Conservation (phyloP, 73 alveolate genomes). For the Paramecium biaurelia region DNA sequence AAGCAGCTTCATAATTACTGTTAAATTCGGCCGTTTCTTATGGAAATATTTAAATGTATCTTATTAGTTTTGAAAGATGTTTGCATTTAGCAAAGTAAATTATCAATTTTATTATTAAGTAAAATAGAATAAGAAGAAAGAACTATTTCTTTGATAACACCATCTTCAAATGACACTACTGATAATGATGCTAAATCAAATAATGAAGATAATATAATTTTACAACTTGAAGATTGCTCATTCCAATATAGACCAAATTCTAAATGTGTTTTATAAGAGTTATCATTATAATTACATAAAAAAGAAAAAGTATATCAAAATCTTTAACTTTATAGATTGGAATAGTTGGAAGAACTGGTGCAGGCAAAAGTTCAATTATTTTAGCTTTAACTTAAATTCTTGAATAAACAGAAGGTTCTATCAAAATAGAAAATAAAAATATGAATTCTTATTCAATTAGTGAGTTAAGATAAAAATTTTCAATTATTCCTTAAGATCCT, state of each 20-base stretch:
- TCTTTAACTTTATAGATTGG: slow-evolving; percentile 68
- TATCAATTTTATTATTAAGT: background rate
- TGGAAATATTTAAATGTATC: background rate
- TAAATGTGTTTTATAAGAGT: background rate
- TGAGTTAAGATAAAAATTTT: slow-evolving; percentile 75
- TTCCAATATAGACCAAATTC: slow-evolving; percentile 26
- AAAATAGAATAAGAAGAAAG: background rate
- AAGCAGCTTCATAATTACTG: background rate
- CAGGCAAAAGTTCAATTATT: slow-evolving; percentile 89
- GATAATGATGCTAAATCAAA: background rate
- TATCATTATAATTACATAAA: background rate
- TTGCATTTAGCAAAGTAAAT: background rate
- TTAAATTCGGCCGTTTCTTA: background rate
- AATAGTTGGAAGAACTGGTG: slow-evolving; percentile 95
- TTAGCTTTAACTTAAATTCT: slow-evolving; percentile 80
- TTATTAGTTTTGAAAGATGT: background rate
- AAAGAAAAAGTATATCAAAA: background rate
- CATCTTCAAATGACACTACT: background rate
- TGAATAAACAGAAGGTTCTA: slow-evolving; percentile 76
- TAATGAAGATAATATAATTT: background rate
- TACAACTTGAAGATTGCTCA: background rate
- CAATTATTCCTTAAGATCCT: slow-evolving; percentile 87
- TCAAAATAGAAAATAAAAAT: slow-evolving; percentile 83
- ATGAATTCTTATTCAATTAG: slow-evolving; percentile 73
- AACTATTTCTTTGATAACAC: background rate